These are phyloP conservation scores for Monosporascus sp. DNA, from an alignment of 2,329 filamentous ascomycete genomes.

Conservation along the genomic window DNA sequence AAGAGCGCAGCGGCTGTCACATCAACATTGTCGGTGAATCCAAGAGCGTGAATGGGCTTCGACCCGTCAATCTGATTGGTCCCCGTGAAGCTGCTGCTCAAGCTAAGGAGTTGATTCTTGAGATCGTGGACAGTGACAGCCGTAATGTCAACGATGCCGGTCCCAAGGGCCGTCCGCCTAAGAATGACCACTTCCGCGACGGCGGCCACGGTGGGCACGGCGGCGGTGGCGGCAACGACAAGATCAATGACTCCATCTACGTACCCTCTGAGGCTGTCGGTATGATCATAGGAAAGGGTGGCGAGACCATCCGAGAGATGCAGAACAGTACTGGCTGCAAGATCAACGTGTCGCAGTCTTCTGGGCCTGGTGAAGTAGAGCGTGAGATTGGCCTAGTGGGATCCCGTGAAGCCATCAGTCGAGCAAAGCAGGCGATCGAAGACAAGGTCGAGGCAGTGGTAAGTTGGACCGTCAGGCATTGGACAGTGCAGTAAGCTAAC, in stretches of 20 bases:
- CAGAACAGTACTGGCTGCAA: slow-evolving; percentile 84
- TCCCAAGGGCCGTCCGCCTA: slow-evolving; percentile 32
- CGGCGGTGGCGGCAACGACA: slow-evolving; percentile 45
- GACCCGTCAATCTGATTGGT: slow-evolving; percentile 87
- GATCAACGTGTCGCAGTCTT: slow-evolving; percentile 85
- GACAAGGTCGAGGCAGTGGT: slow-evolving; percentile 90
- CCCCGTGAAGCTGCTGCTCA: slow-evolving; percentile 66
- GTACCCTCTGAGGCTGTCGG: slow-evolving; percentile 89
- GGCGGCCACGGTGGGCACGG: slow-evolving; percentile 28
- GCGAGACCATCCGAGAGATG: slow-evolving; percentile 93
- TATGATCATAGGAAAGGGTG: slow-evolving; percentile 94
- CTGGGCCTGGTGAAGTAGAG: slow-evolving; percentile 70
- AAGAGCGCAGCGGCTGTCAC: slow-evolving; percentile 89
- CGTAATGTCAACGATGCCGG: slow-evolving; percentile 38
- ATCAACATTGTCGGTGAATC: slow-evolving; percentile 93
- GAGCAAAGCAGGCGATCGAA: slow-evolving; percentile 79
- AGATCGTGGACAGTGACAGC: slow-evolving; percentile 90
- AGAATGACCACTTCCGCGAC: slow-evolving; percentile 37
- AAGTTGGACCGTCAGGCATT: slow-evolving; percentile 35
- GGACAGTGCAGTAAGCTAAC: slow-evolving; percentile 22
- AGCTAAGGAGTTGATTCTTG: slow-evolving; percentile 84
- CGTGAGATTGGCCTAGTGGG: slow-evolving; percentile 85
- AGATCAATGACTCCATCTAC: slow-evolving; percentile 76
- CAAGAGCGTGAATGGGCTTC: slow-evolving; percentile 84
- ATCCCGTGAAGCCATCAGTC: slow-evolving; percentile 68